Evolutionary conservation across 306 rosid species (phyloP).

Genomic region (Pyrus pyrifolia): DNA sequence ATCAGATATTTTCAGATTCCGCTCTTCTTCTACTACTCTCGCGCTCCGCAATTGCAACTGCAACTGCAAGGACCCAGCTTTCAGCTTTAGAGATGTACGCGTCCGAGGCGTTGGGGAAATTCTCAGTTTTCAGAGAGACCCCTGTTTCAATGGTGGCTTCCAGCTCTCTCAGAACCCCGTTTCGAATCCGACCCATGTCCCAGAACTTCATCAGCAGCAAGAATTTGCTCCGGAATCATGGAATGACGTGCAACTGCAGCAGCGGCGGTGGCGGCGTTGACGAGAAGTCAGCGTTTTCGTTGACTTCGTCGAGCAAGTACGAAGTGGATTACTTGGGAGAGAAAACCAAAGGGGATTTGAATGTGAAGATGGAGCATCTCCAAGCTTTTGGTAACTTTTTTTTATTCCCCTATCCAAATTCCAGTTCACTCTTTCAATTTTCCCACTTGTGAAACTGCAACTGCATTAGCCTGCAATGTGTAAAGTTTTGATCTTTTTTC

Average conservation of each 20-base stretch:
- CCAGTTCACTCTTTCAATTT: background rate
- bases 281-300: slow-evolving; percentile 54
- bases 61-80: background rate
- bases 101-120: slow-evolving; percentile 12
- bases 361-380: slow-evolving; percentile 65
- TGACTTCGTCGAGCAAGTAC: slow-evolving; percentile 49
- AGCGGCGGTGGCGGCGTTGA: slow-evolving; percentile 21
- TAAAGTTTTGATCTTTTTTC: slow-evolving; percentile 6
- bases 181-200: slow-evolving; percentile 12
- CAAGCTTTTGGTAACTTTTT: slow-evolving; percentile 53
- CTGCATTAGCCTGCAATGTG: background rate
- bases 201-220: background rate
- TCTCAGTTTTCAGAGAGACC: background rate
- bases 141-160: background rate
- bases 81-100: slow-evolving; percentile 21
- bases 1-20: background rate
- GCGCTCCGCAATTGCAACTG: background rate
- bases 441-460: background rate
- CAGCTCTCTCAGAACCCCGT: background rate
- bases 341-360: slow-evolving; percentile 95
- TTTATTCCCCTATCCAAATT: background rate
- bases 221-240: background rate
- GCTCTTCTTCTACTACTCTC: background rate
- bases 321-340: slow-evolving; percentile 90
- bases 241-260: slow-evolving; percentile 11